These are phyloP conservation scores for Penicillium expansum DNA, from an alignment of 2,329 filamentous ascomycete genomes.

Conservation along the genomic window DNA sequence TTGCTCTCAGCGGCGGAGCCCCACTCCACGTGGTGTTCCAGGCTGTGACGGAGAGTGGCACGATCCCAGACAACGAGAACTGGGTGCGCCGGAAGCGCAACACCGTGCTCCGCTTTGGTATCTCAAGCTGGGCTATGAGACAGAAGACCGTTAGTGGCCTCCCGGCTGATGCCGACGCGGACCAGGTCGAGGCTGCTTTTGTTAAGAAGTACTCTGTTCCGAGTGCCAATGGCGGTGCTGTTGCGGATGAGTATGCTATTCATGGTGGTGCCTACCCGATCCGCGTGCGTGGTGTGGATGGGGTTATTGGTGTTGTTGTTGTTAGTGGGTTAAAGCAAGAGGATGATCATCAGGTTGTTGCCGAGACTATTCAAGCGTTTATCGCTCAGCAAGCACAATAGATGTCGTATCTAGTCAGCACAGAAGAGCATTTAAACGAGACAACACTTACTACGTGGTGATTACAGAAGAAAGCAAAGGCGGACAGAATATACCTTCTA, in stretches of 20 bases:
- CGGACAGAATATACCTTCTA: not conserved
- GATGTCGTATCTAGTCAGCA: not conserved
- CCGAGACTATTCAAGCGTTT: slow-evolving; percentile 63
- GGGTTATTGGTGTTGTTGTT: slow-evolving; percentile 70
- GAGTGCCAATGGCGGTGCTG: slow-evolving; percentile 44
- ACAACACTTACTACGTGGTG: not conserved
- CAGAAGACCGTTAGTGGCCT: slow-evolving; percentile 54
- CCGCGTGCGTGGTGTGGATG: slow-evolving; percentile 69
- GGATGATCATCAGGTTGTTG: slow-evolving; percentile 73
- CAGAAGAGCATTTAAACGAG: not conserved
- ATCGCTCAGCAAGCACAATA: slow-evolving; percentile 22
- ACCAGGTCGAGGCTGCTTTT: slow-evolving; percentile 63
- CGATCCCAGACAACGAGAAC: slow-evolving; percentile 66
- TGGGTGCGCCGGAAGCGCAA: slow-evolving; percentile 71
- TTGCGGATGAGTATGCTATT: slow-evolving; percentile 65
- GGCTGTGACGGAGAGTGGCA: slow-evolving; percentile 63
- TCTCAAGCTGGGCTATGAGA: slow-evolving; percentile 68
- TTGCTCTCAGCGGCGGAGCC: slow-evolving; percentile 31
- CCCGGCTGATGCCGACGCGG: slow-evolving; percentile 16
- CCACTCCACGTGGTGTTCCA: slow-evolving; percentile 66
- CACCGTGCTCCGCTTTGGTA: slow-evolving; percentile 68
- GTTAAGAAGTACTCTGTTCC: slow-evolving; percentile 63
- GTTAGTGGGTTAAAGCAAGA: slow-evolving; percentile 74
- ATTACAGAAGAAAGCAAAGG: not conserved
- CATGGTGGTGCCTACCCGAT: slow-evolving; percentile 76